These are phyloP conservation scores for Pseudocercospora crystallina DNA, from an alignment of 2,329 filamentous ascomycete genomes.

Conservation along the genomic window DNA sequence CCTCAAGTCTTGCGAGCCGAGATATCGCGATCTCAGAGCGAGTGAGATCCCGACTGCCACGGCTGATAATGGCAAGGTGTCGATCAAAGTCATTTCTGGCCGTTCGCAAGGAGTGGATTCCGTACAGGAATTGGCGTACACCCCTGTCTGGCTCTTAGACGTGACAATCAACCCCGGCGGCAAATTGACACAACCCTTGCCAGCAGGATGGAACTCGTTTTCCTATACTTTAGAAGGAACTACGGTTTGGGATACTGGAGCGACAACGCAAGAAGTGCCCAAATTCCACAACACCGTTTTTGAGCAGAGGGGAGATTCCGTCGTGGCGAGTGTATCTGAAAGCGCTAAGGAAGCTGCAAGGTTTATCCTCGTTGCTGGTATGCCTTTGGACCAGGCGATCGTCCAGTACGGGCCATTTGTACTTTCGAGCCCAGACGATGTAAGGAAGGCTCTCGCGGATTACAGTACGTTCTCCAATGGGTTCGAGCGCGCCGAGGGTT, in stretches of 20 bases:
- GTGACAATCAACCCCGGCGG: slow-evolving; percentile 78
- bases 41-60: slow-evolving; percentile 75
- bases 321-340: slow-evolving; percentile 69
- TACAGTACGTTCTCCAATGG: slow-evolving; percentile 72
- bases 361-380: slow-evolving; percentile 73
- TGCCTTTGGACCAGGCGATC: slow-evolving; percentile 75
- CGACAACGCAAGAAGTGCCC: slow-evolving; percentile 53
- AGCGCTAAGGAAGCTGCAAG: slow-evolving; percentile 59
- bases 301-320: slow-evolving; percentile 71
- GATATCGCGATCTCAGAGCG: slow-evolving; percentile 82
- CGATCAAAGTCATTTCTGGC: slow-evolving; percentile 87
- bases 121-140: slow-evolving; percentile 88
- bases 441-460: slow-evolving; percentile 74
- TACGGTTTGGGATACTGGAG: slow-evolving; percentile 60
- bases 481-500: slow-evolving; percentile 75
- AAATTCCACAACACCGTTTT: slow-evolving; percentile 90
- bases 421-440: slow-evolving; percentile 68
- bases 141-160: slow-evolving; percentile 94
- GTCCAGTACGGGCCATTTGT: slow-evolving; percentile 87
- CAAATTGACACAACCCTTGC: slow-evolving; percentile 70
- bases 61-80: slow-evolving; percentile 70
- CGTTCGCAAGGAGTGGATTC: slow-evolving; percentile 80
- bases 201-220: slow-evolving; percentile 84
- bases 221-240: slow-evolving; percentile 79
- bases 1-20: slow-evolving; percentile 84